Evolutionary conservation across 2,329 filamentous ascomycete species (phyloP).

Genomic region (Raffaelea arxii): DNA sequence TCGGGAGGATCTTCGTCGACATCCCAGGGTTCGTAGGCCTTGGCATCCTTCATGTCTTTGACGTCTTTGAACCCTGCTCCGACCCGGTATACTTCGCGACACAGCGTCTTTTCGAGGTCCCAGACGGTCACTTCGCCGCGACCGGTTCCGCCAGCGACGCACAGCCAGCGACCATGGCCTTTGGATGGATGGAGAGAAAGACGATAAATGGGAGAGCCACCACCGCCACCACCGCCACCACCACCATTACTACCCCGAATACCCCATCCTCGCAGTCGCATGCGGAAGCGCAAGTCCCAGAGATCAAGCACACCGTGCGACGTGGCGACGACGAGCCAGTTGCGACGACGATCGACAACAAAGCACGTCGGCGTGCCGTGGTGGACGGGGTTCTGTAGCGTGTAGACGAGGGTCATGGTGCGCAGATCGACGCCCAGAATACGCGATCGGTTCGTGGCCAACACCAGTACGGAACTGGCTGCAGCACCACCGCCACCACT

Average conservation of each 20-base stretch:
- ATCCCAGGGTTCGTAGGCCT: conserved; percentile 72
- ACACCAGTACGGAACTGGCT: conserved; percentile 69
- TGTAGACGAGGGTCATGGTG: conserved; percentile 73
- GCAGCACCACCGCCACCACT: too few species aligned
- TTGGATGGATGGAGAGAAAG: conserved; percentile 70
- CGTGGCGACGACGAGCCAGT: conserved; percentile 87
- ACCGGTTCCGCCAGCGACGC: conserved; percentile 77
- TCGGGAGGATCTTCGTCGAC: conserved; percentile 85
- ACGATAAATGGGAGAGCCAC: conserved; percentile 66
- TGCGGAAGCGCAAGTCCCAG: conserved; percentile 93
- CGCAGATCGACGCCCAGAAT: conserved; percentile 79
- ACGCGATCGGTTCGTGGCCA: conserved; percentile 79
- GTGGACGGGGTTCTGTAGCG: conserved; percentile 76
- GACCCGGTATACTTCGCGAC: conserved; percentile 78
- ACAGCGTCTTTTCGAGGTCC: conserved; percentile 86
- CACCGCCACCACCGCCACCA: background rate
- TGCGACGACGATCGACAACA: conserved; percentile 72
- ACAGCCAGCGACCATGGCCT: conserved; percentile 74
- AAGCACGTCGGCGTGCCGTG: conserved; percentile 90
- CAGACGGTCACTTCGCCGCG: conserved; percentile 88
- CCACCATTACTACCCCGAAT: conserved; percentile 43
- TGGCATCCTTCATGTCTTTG: conserved; percentile 40
- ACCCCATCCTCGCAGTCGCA: conserved; percentile 81
- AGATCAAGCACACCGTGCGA: conserved; percentile 87
- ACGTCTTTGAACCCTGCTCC: conserved; percentile 24